Evolutionary conservation across 768 basidiomycete genomes (phyloP).

Genomic region (Suillus cothurnatus): DNA sequence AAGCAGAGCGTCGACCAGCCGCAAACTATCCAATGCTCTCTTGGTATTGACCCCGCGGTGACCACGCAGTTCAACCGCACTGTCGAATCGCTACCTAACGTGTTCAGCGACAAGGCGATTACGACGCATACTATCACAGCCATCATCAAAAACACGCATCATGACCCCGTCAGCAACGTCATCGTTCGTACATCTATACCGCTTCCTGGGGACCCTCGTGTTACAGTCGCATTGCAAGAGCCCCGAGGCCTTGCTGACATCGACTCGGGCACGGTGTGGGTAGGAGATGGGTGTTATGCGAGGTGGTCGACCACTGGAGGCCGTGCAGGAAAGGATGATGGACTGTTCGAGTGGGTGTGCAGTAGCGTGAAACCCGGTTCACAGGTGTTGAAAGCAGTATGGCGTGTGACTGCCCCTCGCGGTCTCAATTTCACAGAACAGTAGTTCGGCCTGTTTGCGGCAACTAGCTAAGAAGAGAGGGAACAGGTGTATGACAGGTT

Average conservation of each 20-base stretch:
- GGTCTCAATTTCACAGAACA: slow-evolving; percentile 20
- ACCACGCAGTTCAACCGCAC: slow-evolving; percentile 19
- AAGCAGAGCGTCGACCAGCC: slow-evolving; percentile 17
- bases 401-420: slow-evolving; percentile 30
- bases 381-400: slow-evolving; percentile 29
- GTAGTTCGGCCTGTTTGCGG: not conserved
- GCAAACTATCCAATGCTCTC: slow-evolving; percentile 23
- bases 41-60: slow-evolving; percentile 19
- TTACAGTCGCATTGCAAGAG: slow-evolving; percentile 31
- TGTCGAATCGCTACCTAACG: slow-evolving; percentile 15
- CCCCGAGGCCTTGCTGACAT: slow-evolving; percentile 27
- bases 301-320: slow-evolving; percentile 24
- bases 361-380: slow-evolving; percentile 23
- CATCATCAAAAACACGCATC: slow-evolving; percentile 20
- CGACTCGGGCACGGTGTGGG: slow-evolving; percentile 14
- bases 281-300: slow-evolving; percentile 17
- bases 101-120: slow-evolving; percentile 13
- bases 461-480: not conserved
- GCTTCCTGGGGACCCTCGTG: slow-evolving; percentile 26
- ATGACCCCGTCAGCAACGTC: slow-evolving; percentile 12
- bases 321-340: slow-evolving; percentile 22
- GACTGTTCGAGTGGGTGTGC: slow-evolving; percentile 34
- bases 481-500: not conserved
- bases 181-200: slow-evolving; percentile 32
- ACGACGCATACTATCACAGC: slow-evolving; percentile 23